phyloP scores from a whole-genome alignment of 2,329 filamentous ascomycete species.

The Aspergillus costaricaensis region DNA sequence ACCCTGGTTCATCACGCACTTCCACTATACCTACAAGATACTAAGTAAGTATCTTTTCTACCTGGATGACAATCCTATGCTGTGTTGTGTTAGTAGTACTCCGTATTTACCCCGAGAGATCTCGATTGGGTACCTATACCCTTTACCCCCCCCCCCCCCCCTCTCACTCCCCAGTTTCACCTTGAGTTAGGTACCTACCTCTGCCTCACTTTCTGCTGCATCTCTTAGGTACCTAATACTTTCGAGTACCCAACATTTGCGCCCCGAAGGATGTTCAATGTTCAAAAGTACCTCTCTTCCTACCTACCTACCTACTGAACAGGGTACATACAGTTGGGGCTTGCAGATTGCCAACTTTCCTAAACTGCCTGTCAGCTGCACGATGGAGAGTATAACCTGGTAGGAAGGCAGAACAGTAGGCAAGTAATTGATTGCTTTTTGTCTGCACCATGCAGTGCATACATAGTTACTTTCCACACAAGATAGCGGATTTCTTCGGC shows the following conservation, averaged over 20 bases:
- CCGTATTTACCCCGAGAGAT: background rate
- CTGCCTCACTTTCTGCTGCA: background rate
- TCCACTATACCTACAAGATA: background rate
- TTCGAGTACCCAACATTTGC: background rate
- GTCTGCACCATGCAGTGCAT: background rate
- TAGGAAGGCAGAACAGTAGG: background rate
- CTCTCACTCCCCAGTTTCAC: background rate
- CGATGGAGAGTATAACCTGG: too few species aligned
- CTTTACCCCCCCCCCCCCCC: too few species aligned
- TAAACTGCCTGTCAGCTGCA: too few species aligned
- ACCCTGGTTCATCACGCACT: background rate
- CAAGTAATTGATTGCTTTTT: background rate
- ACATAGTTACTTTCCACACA: background rate
- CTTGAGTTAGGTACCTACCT: conserved; percentile 2
- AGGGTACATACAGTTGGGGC: background rate
- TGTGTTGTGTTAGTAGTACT: too few species aligned
- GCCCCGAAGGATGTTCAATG: background rate
- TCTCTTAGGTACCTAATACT: background rate
- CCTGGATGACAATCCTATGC: background rate
- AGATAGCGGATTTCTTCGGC: background rate
- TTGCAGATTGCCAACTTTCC: too few species aligned
- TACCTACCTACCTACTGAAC: background rate
- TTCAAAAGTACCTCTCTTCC: background rate
- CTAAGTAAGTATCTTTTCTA: background rate
- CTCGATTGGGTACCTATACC: conserved; percentile 1